Percentiles rank a stretch among this genome's conserved stretches.
phyloP scores from a whole-genome alignment of 768 basidiomycete genomes.

The Cystobasidiopsis lactophilus region DNA sequence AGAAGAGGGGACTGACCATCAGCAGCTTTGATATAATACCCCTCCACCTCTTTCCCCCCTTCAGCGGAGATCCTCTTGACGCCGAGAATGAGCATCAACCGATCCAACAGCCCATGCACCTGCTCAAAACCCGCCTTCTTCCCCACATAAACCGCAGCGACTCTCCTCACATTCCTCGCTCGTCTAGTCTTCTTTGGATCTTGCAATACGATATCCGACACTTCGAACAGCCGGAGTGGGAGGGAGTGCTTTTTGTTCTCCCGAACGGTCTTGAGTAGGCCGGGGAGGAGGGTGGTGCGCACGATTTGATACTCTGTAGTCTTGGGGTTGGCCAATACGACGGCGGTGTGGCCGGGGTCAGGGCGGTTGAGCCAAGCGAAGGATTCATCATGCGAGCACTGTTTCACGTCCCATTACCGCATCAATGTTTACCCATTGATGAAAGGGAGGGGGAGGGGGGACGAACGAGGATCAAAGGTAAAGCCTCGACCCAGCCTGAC shows the following conservation, averaged over 20 bases:
- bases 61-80: conserved; percentile 48
- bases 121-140: conserved; percentile 87
- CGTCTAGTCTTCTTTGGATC: conserved; percentile 55
- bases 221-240: conserved; percentile 82
- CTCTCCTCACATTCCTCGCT: conserved; percentile 65
- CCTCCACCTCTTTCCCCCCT: conserved; percentile 38
- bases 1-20: conserved; percentile 37
- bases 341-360: conserved; percentile 58
- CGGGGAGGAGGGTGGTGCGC: conserved; percentile 82
- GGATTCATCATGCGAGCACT: conserved; percentile 99
- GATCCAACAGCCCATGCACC: conserved; percentile 79
- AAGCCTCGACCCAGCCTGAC: conserved; percentile 86
- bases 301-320: conserved; percentile 96
- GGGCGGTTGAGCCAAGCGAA: conserved; percentile 73
- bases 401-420: background rate
- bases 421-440: too few species aligned
- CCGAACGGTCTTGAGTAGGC: conserved; percentile 84
- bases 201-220: conserved; percentile 79
- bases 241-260: conserved; percentile 87
- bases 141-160: conserved; percentile 86
- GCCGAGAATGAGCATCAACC: conserved; percentile 89
- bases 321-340: conserved; percentile 91
- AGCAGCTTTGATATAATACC: conserved; percentile 79
- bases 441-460: background rate
- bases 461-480: conserved; percentile 76